Evolutionary conservation across 768 basidiomycete species (phyloP).

Genomic region (Artomyces pyxidatus): DNA sequence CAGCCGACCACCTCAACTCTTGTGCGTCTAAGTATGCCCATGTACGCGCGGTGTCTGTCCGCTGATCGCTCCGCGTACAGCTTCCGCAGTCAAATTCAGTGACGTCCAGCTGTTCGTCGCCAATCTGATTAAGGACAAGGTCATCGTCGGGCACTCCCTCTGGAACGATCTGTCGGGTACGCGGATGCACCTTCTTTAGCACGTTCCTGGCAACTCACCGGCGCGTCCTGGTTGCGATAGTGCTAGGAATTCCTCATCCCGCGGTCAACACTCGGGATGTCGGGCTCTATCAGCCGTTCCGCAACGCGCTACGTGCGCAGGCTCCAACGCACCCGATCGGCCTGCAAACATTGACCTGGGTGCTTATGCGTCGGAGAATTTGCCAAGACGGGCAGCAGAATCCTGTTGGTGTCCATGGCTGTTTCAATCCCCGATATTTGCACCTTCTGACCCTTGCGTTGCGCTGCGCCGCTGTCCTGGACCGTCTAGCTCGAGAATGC

Average conservation of each 20-base stretch:
- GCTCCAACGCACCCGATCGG: slow-evolving; percentile 67
- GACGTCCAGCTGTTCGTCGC: slow-evolving; percentile 62
- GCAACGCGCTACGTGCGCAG: slow-evolving; percentile 57
- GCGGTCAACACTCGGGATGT: slow-evolving; percentile 76
- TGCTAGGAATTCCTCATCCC: slow-evolving; percentile 74
- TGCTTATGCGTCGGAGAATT: slow-evolving; percentile 70
- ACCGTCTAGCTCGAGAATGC: slow-evolving; percentile 64
- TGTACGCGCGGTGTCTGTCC: not conserved
- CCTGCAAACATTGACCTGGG: slow-evolving; percentile 74
- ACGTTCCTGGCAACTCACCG: not conserved
- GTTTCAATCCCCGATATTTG: not conserved
- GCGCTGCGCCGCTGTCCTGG: slow-evolving; percentile 1
- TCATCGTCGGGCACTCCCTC: slow-evolving; percentile 67
- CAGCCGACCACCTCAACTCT: slow-evolving; percentile 30
- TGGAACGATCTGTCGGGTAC: slow-evolving; percentile 79
- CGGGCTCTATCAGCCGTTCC: slow-evolving; percentile 74
- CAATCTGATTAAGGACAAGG: slow-evolving; percentile 57
- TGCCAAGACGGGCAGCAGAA: slow-evolving; percentile 67
- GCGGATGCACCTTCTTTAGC: slow-evolving; percentile 12
- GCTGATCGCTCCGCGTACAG: slow-evolving; percentile 22
- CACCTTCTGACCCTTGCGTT: slow-evolving; percentile 6
- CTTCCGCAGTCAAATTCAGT: slow-evolving; percentile 45
- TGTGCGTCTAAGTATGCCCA: slow-evolving; percentile 24
- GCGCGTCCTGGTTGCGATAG: slow-evolving; percentile 28
- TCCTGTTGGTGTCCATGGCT: slow-evolving; percentile 44